Percentiles rank a stretch among this genome's conserved stretches.
Evolutionary conservation across 495 filamentous ascomycete genomes (phyloP).

Genomic region (Neurospora terricola): DNA sequence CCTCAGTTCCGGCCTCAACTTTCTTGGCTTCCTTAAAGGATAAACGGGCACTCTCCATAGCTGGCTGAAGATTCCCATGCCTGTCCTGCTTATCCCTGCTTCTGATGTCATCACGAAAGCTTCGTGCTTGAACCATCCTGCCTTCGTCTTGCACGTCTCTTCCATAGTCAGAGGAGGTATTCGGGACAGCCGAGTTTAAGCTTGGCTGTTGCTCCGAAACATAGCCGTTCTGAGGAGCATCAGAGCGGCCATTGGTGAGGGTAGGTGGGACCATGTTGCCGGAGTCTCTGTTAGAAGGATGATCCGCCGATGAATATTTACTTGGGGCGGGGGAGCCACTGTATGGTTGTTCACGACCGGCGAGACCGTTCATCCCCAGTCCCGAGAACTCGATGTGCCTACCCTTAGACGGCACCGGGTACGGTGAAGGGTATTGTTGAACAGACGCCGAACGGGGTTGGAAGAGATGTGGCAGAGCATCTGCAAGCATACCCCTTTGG

Average conservation of each 20-base stretch:
- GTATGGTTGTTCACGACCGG: background rate
- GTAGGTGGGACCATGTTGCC: background rate
- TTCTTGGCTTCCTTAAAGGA: background rate
- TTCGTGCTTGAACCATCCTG: background rate
- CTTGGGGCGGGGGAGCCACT: background rate
- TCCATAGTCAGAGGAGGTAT: background rate
- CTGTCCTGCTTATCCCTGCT: background rate
- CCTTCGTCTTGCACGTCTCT: background rate
- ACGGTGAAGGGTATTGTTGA: background rate
- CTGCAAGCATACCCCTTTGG: slow-evolving; percentile 50
- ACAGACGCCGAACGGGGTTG: background rate
- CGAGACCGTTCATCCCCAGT: background rate
- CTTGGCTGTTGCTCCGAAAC: background rate
- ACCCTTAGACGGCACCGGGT: background rate
- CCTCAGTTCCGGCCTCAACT: background rate
- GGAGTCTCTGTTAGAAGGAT: background rate
- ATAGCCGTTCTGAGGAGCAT: background rate
- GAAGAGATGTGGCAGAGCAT: slow-evolving; percentile 43
- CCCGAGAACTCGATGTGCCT: background rate
- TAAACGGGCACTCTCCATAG: background rate
- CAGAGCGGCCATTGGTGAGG: background rate
- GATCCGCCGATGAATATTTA: background rate
- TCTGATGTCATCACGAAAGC: background rate
- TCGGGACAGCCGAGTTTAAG: background rate
- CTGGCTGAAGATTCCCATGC: background rate